Conservation (phyloP, 257 asterid species). For the Solanum ossicruentum region DNA sequence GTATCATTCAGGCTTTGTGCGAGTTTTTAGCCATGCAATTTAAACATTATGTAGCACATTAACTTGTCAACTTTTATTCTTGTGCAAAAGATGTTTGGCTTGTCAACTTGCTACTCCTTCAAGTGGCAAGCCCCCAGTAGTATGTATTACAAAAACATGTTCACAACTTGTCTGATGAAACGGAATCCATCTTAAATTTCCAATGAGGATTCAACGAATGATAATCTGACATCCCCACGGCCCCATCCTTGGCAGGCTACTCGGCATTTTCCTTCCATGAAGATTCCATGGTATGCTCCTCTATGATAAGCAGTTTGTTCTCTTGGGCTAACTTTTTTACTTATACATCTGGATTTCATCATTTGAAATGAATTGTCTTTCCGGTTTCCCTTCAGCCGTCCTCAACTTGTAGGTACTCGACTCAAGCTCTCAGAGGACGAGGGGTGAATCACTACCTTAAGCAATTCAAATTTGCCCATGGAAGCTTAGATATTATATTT, state of each 20-base stretch:
- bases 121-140: not conserved
- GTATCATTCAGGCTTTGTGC: not conserved
- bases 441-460: constrained; percentile 20
- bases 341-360: not conserved
- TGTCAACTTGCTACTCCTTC: not conserved
- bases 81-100: not conserved
- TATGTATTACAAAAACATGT: not conserved
- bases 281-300: constrained; percentile 40
- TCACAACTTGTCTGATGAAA: not conserved
- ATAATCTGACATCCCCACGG: too few species aligned
- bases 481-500: constrained; percentile 36
- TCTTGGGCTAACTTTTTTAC: not conserved
- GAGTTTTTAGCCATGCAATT: not conserved
- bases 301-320: not conserved
- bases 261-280: constrained; percentile 17
- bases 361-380: not conserved
- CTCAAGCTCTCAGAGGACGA: constrained; percentile 19
- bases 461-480: constrained; percentile 19
- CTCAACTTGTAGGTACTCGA: constrained; percentile 34
- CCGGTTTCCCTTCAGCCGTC: constrained; percentile 1
- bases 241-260: constrained; percentile 30
- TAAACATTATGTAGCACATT: not conserved
- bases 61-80: not conserved
- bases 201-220: not conserved
- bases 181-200: not conserved